These are phyloP conservation scores for Panellus pusillus DNA, from an alignment of 768 basidiomycete genomes.

Conservation along the genomic window DNA sequence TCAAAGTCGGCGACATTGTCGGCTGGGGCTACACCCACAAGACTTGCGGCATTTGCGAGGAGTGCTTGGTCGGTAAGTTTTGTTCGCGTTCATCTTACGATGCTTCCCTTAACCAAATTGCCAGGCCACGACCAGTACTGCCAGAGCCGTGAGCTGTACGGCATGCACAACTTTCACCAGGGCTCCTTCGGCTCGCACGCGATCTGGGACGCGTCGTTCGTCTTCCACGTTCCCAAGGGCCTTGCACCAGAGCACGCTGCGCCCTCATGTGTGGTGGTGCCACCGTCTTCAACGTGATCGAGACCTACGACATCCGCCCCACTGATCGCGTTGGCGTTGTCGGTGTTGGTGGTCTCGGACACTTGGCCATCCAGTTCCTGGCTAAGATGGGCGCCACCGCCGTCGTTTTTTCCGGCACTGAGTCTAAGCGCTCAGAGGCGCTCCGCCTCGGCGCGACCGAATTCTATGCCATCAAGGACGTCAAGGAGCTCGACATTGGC, in stretches of 20 bases:
- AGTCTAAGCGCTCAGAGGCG: conserved; percentile 32
- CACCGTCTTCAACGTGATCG: background rate
- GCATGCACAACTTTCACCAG: conserved; percentile 14
- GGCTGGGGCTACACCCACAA: conserved; percentile 1
- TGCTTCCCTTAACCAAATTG: too few species aligned
- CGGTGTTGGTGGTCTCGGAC: conserved; percentile 37
- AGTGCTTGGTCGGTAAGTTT: background rate
- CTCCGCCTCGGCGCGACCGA: conserved; percentile 31
- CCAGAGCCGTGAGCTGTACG: background rate
- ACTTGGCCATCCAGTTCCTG: conserved; percentile 37
- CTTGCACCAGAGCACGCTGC: conserved; percentile 30
- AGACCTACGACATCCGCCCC: conserved; percentile 3
- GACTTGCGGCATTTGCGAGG: conserved; percentile 7
- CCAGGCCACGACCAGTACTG: background rate
- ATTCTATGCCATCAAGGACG: conserved; percentile 32
- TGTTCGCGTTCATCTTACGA: background rate
- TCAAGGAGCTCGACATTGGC: conserved; percentile 25
- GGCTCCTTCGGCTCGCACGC: conserved; percentile 26
- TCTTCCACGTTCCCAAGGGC: conserved; percentile 33
- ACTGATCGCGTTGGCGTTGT: conserved; percentile 34
- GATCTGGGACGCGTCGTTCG: conserved; percentile 30
- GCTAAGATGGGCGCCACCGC: conserved; percentile 40
- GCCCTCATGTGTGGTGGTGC: conserved; percentile 27
- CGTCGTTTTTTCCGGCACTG: conserved; percentile 34
- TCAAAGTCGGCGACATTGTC: background rate